phyloP scores from a whole-genome alignment of 2,329 filamentous ascomycete species.

The Pseudogymnoascus sp. region DNA sequence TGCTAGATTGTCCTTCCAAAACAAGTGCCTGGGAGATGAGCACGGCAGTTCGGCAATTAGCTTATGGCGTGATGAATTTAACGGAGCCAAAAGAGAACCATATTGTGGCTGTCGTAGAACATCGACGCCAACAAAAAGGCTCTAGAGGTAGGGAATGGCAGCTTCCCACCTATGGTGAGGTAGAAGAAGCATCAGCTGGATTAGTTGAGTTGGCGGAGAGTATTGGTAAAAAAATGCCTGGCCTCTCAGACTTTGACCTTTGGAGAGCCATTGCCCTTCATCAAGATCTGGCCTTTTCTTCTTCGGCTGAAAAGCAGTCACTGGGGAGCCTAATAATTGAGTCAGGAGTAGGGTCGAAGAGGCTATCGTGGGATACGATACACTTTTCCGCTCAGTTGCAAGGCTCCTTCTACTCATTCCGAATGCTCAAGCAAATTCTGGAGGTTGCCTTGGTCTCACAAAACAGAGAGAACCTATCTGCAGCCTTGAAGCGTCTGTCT shows the following conservation, averaged over 20 bases:
- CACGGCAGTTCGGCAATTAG: slow-evolving; percentile 40
- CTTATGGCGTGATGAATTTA: slow-evolving; percentile 44
- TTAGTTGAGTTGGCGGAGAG: slow-evolving; percentile 15
- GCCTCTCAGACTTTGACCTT: slow-evolving; percentile 12
- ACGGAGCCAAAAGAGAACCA: slow-evolving; percentile 22
- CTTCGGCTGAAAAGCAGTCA: slow-evolving; percentile 17
- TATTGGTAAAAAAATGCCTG: slow-evolving; percentile 14
- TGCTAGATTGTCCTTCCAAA: slow-evolving; percentile 48
- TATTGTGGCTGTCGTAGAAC: slow-evolving; percentile 20
- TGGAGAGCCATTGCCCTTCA: slow-evolving; percentile 23
- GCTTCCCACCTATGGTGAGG: slow-evolving; percentile 19
- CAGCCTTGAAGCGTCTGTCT: neutral
- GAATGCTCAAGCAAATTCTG: slow-evolving; percentile 25
- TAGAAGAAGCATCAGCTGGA: slow-evolving; percentile 18
- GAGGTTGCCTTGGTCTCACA: slow-evolving; percentile 10
- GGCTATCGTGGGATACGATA: slow-evolving; percentile 25
- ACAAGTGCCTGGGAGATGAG: slow-evolving; percentile 51
- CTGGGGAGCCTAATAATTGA: slow-evolving; percentile 9
- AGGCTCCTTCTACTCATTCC: slow-evolving; percentile 26
- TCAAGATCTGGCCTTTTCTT: slow-evolving; percentile 24
- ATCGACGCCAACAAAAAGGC: slow-evolving; percentile 21
- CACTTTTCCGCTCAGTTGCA: slow-evolving; percentile 26
- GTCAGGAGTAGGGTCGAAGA: neutral
- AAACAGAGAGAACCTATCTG: neutral
- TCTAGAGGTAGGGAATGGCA: slow-evolving; percentile 21